phyloP scores from a whole-genome alignment of 2,329 filamentous ascomycete genomes.

The Calonectria hongkongensis region DNA sequence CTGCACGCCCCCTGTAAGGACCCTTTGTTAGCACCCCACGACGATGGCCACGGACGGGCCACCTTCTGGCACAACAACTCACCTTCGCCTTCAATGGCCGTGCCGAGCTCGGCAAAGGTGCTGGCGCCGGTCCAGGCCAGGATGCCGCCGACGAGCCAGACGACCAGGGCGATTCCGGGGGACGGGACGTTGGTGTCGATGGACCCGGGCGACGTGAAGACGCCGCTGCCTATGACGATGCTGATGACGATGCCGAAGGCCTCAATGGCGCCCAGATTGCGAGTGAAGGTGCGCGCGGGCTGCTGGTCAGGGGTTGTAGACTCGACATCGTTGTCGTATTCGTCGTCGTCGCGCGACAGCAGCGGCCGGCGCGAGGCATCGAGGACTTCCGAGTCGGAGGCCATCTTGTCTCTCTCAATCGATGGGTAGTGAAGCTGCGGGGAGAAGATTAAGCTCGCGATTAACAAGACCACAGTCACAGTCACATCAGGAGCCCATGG shows the following conservation, averaged over 20 bases:
- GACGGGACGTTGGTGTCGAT: slow-evolving; percentile 79
- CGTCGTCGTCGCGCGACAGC: slow-evolving; percentile 34
- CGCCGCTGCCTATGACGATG: slow-evolving; percentile 78
- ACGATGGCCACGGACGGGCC: neutral
- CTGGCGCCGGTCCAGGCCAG: slow-evolving; percentile 79
- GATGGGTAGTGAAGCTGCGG: neutral
- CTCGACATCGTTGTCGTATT: slow-evolving; percentile 21
- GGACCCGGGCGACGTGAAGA: slow-evolving; percentile 78
- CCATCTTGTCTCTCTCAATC: slow-evolving; percentile 33
- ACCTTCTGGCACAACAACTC: slow-evolving; percentile 36
- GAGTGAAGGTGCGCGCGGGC: slow-evolving; percentile 58
- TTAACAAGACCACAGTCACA: neutral
- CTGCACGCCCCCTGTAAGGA: slow-evolving; percentile 72
- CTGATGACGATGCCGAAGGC: slow-evolving; percentile 77
- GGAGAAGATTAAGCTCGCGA: neutral
- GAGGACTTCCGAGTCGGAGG: slow-evolving; percentile 37
- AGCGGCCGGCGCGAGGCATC: slow-evolving; percentile 43
- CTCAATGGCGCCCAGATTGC: slow-evolving; percentile 68
- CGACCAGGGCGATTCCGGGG: slow-evolving; percentile 73
- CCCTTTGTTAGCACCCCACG: slow-evolving; percentile 24
- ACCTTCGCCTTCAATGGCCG: slow-evolving; percentile 77
- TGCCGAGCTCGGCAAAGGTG: slow-evolving; percentile 78
- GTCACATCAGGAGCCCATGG: slow-evolving; percentile 32
- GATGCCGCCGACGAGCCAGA: slow-evolving; percentile 78
- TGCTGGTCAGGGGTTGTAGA: neutral